Percentiles rank a stretch among this genome's conserved stretches.
Conservation (phyloP, 2,329 filamentous ascomycete species). For the Cladosporium sp. region DNA sequence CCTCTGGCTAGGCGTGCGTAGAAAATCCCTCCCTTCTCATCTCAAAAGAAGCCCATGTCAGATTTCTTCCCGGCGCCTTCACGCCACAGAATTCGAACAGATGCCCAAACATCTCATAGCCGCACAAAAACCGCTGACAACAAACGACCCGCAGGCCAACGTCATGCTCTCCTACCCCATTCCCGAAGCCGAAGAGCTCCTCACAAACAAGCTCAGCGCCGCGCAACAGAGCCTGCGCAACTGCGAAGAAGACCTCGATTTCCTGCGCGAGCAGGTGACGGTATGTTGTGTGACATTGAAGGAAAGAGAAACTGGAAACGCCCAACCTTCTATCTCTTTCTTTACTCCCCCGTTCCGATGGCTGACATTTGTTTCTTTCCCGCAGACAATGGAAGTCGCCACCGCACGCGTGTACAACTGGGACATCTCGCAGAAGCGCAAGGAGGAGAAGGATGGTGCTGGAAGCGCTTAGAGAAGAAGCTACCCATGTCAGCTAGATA, state of each 20-base stretch:
- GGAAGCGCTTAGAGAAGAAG: background rate
- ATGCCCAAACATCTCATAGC: background rate
- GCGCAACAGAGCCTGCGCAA: constrained; percentile 80
- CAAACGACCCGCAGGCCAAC: constrained; percentile 65
- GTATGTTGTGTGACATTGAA: constrained; percentile 54
- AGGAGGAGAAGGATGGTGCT: constrained; percentile 70
- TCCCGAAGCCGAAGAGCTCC: constrained; percentile 76
- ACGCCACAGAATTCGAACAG: background rate
- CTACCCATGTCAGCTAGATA: background rate
- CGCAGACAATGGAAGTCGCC: constrained; percentile 92
- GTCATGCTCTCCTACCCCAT: constrained; percentile 97
- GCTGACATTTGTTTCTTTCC: constrained; percentile 21
- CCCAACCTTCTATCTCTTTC: background rate
- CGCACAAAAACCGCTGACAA: background rate
- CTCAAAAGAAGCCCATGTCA: background rate
- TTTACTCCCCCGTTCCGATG: background rate
- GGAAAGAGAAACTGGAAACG: background rate
- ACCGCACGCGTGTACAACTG: constrained; percentile 98
- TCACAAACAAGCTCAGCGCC: constrained; percentile 73
- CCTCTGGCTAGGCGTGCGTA: constrained; percentile 84
- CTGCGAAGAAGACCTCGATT: constrained; percentile 95
- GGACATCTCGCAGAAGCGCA: constrained; percentile 94
- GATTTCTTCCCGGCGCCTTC: too few species aligned
- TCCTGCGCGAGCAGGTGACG: constrained; percentile 93
- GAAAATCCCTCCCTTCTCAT: background rate